These are phyloP conservation scores for Hypoxylon sp. DNA, from an alignment of 2,329 filamentous ascomycete genomes.

Conservation along the genomic window DNA sequence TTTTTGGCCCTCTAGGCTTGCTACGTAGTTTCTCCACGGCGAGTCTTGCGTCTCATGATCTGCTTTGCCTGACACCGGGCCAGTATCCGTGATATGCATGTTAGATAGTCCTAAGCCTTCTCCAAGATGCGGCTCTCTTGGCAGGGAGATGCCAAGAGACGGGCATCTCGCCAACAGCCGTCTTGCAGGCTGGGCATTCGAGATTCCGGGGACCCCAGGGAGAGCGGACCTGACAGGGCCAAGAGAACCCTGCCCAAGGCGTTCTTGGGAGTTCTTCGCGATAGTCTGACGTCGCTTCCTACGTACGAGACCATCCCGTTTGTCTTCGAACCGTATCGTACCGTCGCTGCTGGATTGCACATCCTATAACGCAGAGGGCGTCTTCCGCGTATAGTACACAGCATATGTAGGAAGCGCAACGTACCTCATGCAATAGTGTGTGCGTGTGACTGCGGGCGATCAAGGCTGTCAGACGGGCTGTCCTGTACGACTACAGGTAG, in stretches of 20 bases:
- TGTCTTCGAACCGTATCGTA: conserved; percentile 15
- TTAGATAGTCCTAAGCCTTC: conserved; percentile 9
- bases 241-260: conserved; percentile 24
- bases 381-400: conserved; percentile 17
- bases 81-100: conserved; percentile 4
- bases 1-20: conserved; percentile 5
- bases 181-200: conserved; percentile 43
- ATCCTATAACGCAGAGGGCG: conserved; percentile 7
- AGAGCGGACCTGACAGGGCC: conserved; percentile 25
- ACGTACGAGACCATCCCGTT: not conserved
- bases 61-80: not conserved
- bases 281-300: conserved; percentile 19
- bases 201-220: conserved; percentile 29
- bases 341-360: conserved; percentile 18
- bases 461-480: conserved; percentile 12
- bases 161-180: conserved; percentile 36
- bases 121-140: conserved; percentile 38
- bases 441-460: conserved; percentile 31
- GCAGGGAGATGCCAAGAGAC: conserved; percentile 34
- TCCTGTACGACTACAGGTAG: conserved; percentile 18
- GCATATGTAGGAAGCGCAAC: conserved; percentile 26
- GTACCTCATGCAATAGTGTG: conserved; percentile 21
- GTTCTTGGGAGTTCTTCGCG: conserved; percentile 24
- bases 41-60: conserved; percentile 13
- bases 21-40: not conserved